Base-by-base conservation (phyloP, 2,329 filamentous ascomycete genomes). In the Claviceps purpurea region DNA sequence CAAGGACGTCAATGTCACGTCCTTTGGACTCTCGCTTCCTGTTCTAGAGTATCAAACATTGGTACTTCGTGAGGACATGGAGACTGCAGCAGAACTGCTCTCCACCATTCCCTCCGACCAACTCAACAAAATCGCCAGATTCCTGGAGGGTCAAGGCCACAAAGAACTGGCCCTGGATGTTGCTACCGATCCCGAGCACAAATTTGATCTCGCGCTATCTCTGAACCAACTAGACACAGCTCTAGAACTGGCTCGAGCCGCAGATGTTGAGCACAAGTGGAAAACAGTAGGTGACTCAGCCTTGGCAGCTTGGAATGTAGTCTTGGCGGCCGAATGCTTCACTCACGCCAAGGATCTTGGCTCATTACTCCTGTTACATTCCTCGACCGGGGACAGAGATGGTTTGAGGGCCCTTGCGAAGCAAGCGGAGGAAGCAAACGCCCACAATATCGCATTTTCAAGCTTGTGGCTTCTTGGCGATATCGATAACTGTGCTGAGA, bases 31-130 rank as follows among this genome's bases (percentile, higher is more conserved):
- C 16, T 97, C 91, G 1, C 82, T 97, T 26, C 85, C 87, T 6
- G 90, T 98, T 39, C 82, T 98, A 26, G 91, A 97, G 67, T 98
- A 97, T 68, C 93, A 98, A 70, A 98, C 93, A 0, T 75, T 97
- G 44, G 91, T 98, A 14, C 81, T 98, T 18, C 86, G 93, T 53
- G 90, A 86, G 50, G 93, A 98, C 61, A 85, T 97, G 75, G 93
- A 97, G 57, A 81, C 88, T 14, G 93, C 93, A 0, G 84, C 85
- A 10, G 89, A 95, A 65, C 77, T 96, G 57, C 80, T 98, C 16
- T 75, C 81, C 4, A 85, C 85, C 20, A 90, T 98, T 40, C 89
- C 91, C 0, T 73, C 82, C n/a, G 88, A 95, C 57, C 89, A 98
- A 68, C 86, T 95, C 68, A 96, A 95, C 76, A 97, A 97, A 74